Base-by-base conservation (phyloP, 306 rosid genomes). In the Lathyrus sativus region DNA sequence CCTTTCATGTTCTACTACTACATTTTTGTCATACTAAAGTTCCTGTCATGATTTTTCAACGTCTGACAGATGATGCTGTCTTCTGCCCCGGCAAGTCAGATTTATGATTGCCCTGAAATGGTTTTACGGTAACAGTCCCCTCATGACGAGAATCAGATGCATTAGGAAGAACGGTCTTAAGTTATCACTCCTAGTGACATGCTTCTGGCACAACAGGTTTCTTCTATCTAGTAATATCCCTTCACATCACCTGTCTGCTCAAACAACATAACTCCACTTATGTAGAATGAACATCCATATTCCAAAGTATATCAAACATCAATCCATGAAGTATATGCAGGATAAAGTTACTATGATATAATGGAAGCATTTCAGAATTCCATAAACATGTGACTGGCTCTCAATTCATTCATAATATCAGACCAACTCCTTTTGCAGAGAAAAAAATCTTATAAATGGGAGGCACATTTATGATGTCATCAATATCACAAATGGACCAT, bases 281-380 rank as follows among this genome's bases (percentile, higher is more conserved):
- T 51, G 66, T 71, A 63, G 78, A 35, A 78, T n/a, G 72, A 61
- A 62, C 54, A 62, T 67, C 79, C 73, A 33, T 15, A 42, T 70
- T 70, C 79, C 72, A 17, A 9, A 48, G 75, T 68, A 76, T 62
- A 75, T 49, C 76, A 54, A 31, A 78, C 49, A 66, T 67, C 74
- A 71, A 75, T 73, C 71, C 68, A 71, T 61, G 75, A 58, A 15
- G 78, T 75, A 79, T 75, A 79, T 58, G 72, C 78, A 80, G 67
- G 71, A 50, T 19, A 68, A 59, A 42, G 26, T 76, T 58, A 76
- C 75, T 53, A 81, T 13, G 61, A 77, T 55, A 57, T 74, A 69
- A 89, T 64, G 85, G 85, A 79, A 67, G 63, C 70, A 79, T 76
- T 74, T 77, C 83, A 55, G 76, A 82, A 80, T 68, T 70, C 81